Conservation (phyloP, 306 rosid species). For the Rosa rugosa region DNA sequence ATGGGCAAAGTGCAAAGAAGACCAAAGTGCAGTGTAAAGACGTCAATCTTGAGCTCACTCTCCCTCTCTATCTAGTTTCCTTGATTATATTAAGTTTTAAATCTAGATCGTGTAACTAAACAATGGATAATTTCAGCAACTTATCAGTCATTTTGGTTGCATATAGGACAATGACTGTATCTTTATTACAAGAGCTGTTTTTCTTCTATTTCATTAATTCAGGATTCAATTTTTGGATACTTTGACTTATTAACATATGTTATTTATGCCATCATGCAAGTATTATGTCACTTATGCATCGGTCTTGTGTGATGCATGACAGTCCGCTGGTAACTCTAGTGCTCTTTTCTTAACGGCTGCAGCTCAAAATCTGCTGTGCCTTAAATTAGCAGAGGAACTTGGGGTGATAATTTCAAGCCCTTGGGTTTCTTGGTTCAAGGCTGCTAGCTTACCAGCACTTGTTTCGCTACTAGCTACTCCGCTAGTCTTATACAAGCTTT, state of each 20-base stretch:
- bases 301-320: slow-evolving; percentile 48
- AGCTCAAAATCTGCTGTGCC: slow-evolving; percentile 88
- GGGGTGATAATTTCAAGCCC: slow-evolving; percentile 74
- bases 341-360: slow-evolving; percentile 99
- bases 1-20: not conserved
- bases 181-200: not conserved
- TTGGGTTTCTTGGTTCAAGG: slow-evolving; percentile 93
- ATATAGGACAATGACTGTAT: not conserved
- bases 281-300: slow-evolving; percentile 40
- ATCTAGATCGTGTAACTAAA: not conserved
- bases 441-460: slow-evolving; percentile 81
- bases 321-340: slow-evolving; percentile 92
- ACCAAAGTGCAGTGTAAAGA: not conserved
- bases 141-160: not conserved
- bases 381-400: slow-evolving; percentile 84
- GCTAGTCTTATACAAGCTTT: slow-evolving; percentile 70
- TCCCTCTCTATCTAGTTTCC: not conserved
- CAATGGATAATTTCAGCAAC: not conserved
- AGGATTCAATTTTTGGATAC: not conserved
- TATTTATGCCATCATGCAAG: slow-evolving; percentile 20
- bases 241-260: not conserved
- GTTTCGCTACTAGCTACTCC: slow-evolving; percentile 75
- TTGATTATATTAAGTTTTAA: not conserved
- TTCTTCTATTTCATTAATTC: not conserved
- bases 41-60: not conserved